A percentile compares a stretch with the other conserved stretches of the same genome.
These are phyloP conservation scores for Dryas alaskensis DNA, from an alignment of 306 rosid genomes.

Conservation along the genomic window DNA sequence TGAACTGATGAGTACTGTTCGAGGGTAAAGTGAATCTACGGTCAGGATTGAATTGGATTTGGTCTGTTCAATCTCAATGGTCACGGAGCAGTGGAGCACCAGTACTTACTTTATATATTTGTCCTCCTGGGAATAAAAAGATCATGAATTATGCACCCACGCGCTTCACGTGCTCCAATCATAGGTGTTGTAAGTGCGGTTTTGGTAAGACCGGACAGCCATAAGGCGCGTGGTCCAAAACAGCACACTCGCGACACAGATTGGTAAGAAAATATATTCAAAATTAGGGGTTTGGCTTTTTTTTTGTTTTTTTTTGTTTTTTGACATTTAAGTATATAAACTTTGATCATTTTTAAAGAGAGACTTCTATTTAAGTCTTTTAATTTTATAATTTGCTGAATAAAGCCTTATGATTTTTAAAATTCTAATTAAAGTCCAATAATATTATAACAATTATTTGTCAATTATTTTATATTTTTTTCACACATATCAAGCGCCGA, in stretches of 20 bases:
- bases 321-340: no score
- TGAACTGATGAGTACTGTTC: constrained; percentile 13
- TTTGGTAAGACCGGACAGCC: not conserved
- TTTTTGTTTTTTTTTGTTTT: no score
- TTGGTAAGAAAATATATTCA: no score
- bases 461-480: no score
- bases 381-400: no score
- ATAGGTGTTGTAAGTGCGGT: constrained; percentile 21
- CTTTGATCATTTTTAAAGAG: no score
- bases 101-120: not conserved
- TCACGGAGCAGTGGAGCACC: constrained; percentile 20
- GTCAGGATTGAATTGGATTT: constrained; percentile 28
- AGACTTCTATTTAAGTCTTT: no score
- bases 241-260: not conserved
- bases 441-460: no score
- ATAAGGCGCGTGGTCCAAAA: constrained; percentile 19
- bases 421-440: no score
- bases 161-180: constrained; percentile 52
- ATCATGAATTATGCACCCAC: constrained; percentile 21
- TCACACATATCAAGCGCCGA: no score
- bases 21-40: constrained; percentile 23
- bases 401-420: no score
- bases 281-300: no score
- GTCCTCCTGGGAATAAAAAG: constrained; percentile 3
- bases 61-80: constrained; percentile 4